phyloP scores from a whole-genome alignment of 352 stramenopile species.

The Phytopythium delawarense region DNA sequence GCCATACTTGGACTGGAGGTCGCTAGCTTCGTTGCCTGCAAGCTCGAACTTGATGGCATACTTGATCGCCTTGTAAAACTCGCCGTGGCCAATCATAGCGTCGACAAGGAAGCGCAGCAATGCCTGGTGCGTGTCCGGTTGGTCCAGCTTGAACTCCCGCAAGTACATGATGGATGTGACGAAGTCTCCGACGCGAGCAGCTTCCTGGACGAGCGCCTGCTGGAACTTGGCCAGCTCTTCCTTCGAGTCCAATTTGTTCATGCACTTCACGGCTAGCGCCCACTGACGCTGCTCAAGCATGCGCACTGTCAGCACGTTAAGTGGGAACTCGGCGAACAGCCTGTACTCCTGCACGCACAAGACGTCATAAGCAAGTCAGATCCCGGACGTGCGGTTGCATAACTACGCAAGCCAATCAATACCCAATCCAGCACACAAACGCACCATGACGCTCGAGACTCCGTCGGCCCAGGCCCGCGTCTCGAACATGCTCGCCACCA shows the following conservation, averaged over 20 bases:
- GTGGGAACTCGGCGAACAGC: slow-evolving; percentile 62
- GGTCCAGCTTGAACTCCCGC: slow-evolving; percentile 77
- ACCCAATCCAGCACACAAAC: not conserved
- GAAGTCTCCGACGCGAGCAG: slow-evolving; percentile 63
- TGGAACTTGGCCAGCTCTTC: slow-evolving; percentile 38
- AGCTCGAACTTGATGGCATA: slow-evolving; percentile 85
- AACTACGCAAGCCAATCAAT: not conserved
- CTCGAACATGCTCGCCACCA: slow-evolving; percentile 72
- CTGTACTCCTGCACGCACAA: slow-evolving; percentile 36
- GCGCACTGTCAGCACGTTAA: slow-evolving; percentile 56
- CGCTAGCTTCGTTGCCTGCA: slow-evolving; percentile 15
- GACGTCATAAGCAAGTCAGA: not conserved
- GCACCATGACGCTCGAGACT: slow-evolving; percentile 59
- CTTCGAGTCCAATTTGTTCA: slow-evolving; percentile 64
- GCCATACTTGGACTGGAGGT: slow-evolving; percentile 23
- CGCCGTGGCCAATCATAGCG: slow-evolving; percentile 55
- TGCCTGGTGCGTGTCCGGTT: slow-evolving; percentile 21
- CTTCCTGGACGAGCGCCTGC: slow-evolving; percentile 54
- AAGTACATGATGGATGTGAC: slow-evolving; percentile 58
- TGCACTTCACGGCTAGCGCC: slow-evolving; percentile 68
- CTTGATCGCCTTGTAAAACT: slow-evolving; percentile 89
- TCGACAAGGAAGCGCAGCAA: slow-evolving; percentile 62
- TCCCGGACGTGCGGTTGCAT: no score
- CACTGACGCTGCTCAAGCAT: slow-evolving; percentile 73
- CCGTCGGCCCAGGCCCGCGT: slow-evolving; percentile 63